Base-by-base conservation (phyloP, 129 eudicot genomes). In the Flaveria sonorensis region DNA sequence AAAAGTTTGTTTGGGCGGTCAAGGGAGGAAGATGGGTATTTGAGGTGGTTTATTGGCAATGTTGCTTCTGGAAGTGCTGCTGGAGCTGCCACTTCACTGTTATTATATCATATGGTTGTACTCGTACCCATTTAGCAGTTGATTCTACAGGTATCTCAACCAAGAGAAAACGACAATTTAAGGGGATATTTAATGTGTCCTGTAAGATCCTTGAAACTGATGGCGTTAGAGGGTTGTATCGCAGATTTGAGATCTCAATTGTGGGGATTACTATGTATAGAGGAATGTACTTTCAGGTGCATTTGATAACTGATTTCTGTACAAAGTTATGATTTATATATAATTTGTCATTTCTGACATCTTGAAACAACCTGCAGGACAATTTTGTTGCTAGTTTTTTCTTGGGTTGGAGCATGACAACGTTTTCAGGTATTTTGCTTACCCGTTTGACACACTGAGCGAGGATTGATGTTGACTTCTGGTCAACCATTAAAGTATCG, bases 381-480 rank as follows among this genome's bases (percentile, higher is more conserved):
- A 94, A 83, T 67, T 91, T 94, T 75, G 15, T 89, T 60, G 96
- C 99, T 11, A 86, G 99, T 76, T 91, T 94, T 68, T 81, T 89
- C 73, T 78, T 91, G 79, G 96, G 98, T 55, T 94, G 98, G 97
- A 85, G 97, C 55, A 86, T 91, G 80, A 91, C 97, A 40, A 91
- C 97, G 0, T 79, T 86, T 76, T 94, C 98, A 96, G 98, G 71
- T 86, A 91, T 24, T 89, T 96, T 85, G 97, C 97, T 18, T 94
- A 94, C 80, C 97, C 98, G 19, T 94, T 94, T 73, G 98, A 91
- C 83, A 94, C 99, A 55, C 26, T 91, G 16, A 85, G 72, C 75
- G 96, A 43, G 85, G 99, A 85, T 87, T 94, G 96, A 91, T 91
- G 98, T 86, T 94, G 70, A 94, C 98, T 14, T 94, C 96, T 59